Percentiles rank a stretch among this genome's conserved stretches.
Conservation (phyloP, 345 rosid genomes). For the Excoecaria cochinchinensis region DNA sequence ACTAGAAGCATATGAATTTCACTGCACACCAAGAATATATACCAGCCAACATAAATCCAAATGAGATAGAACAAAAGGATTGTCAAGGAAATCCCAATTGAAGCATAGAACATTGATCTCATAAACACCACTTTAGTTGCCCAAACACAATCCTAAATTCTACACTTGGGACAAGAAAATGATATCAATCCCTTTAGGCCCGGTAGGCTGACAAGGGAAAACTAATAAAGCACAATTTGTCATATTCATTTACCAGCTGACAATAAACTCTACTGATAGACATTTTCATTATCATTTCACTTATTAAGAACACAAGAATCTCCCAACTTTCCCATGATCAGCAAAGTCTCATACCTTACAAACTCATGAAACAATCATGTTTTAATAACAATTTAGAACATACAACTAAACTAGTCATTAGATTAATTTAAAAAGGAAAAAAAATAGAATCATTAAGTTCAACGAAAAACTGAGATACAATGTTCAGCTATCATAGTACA, state of each 20-base stretch:
- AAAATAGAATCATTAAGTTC: background rate
- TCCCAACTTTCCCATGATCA: background rate
- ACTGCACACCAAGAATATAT: background rate
- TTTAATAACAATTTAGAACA: background rate
- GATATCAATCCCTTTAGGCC: background rate
- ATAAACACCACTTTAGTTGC: background rate
- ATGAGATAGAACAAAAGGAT: background rate
- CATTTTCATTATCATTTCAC: background rate
- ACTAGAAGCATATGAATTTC: background rate
- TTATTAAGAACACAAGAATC: background rate
- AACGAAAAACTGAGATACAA: background rate
- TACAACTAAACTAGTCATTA: background rate
- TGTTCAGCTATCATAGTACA: no score
- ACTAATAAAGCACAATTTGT: background rate
- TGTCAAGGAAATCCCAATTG: background rate
- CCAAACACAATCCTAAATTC: background rate
- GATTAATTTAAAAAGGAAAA: no score
- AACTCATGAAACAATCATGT: background rate
- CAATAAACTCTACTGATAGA: background rate
- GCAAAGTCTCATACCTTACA: background rate
- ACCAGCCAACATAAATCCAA: background rate
- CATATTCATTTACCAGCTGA: background rate
- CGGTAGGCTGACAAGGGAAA: background rate
- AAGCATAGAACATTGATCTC: background rate
- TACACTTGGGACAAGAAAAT: background rate